Conservation (phyloP, 1,139 yeast genomes). For the Meyerozyma smithsonii region DNA sequence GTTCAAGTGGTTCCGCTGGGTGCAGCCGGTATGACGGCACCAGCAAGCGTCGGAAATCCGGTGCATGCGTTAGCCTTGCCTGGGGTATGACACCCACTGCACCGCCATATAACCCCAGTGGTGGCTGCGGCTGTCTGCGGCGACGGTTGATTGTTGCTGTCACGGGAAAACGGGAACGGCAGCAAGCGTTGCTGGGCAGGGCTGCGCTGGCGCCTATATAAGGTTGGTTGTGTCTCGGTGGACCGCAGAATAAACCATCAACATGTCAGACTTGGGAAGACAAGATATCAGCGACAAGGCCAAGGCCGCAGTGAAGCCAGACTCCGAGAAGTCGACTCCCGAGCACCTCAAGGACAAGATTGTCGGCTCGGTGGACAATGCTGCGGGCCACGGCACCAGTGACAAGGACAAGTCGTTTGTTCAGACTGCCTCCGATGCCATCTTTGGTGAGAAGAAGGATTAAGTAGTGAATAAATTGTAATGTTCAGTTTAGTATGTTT, state of each 20-base stretch:
- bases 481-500: no score
- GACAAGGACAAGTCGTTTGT: conserved; percentile 14
- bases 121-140: not conserved
- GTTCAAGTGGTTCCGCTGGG: conserved; percentile 70
- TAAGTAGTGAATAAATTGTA: conserved; percentile 5
- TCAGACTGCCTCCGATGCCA: conserved; percentile 16
- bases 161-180: not conserved
- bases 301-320: conserved; percentile 14
- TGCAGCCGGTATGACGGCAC: conserved; percentile 20
- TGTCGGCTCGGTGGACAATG: conserved; percentile 13
- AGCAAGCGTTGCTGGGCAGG: not conserved
- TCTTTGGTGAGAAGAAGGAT: conserved; percentile 16
- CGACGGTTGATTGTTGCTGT: not conserved
- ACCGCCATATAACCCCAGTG: not conserved
- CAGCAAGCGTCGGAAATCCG: not conserved
- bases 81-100: not conserved
- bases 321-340: conserved; percentile 13
- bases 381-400: conserved; percentile 14
- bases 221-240: not conserved
- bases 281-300: conserved; percentile 14
- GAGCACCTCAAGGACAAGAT: conserved; percentile 14
- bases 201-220: not conserved
- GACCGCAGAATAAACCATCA: conserved; percentile 3
- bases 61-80: not conserved
- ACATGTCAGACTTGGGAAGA: conserved; percentile 16